A percentile compares a stretch with the other conserved stretches of the same genome.
Evolutionary conservation across 78 protist genomes (phyloP).

Genomic region (Protostelium mycophagum): DNA sequence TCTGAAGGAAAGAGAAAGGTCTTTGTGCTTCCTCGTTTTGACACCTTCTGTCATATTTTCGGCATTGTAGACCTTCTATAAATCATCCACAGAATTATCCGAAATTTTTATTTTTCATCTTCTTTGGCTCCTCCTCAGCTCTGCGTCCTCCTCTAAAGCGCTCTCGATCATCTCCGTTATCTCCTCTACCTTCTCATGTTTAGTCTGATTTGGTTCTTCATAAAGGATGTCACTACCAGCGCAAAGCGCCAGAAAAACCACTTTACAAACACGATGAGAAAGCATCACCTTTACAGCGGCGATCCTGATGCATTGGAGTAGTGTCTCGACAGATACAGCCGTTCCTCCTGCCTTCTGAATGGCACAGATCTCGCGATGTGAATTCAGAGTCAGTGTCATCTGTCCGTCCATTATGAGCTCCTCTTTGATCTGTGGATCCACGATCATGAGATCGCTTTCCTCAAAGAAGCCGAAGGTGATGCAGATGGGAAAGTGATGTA

Average conservation of each 20-base stretch:
- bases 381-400: constrained; percentile 68
- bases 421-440: constrained; percentile 72
- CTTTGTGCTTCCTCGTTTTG: no score
- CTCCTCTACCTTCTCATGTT: no score
- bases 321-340: constrained; percentile 29
- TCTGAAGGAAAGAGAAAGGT: no score
- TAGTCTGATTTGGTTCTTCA: no score
- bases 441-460: constrained; percentile 18
- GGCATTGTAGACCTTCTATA: no score
- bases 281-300: constrained; percentile 21
- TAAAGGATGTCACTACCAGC: neutral
- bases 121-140: neutral
- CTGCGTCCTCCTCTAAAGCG: neutral
- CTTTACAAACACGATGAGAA: no score
- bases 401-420: constrained; percentile 52
- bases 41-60: no score
- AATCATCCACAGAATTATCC: no score
- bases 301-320: constrained; percentile 45
- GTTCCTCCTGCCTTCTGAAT: constrained; percentile 76
- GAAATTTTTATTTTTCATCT: neutral
- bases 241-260: no score
- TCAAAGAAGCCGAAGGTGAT: constrained; percentile 73
- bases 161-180: neutral
- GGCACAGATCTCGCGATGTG: constrained; percentile 71
- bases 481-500: constrained; percentile 79